Evolutionary conservation across 495 filamentous ascomycete species (phyloP), one percentile per base, ranked within the genome.

Genomic region (Rhypophila decipiens): DNA sequence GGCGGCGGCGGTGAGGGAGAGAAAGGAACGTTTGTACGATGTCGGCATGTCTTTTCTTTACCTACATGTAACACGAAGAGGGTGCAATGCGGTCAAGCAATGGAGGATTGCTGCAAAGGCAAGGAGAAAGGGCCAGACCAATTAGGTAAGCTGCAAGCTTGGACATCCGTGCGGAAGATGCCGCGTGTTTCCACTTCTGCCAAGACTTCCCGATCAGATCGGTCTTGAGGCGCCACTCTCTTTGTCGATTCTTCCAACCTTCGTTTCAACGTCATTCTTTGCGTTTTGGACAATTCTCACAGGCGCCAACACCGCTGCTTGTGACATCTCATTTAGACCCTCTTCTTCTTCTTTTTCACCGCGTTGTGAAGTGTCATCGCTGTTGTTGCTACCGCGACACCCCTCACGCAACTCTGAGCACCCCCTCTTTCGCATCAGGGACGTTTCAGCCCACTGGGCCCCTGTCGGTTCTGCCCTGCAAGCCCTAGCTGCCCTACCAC

Each of bases 391-490:
- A 22, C 50, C 51, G 45, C 44, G 42, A 46, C 41, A 45, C 47
- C 39, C 47, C 29, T 31, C 27, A 13, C 7, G 27, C 7, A 7
- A 31, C 7, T 13, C 13, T 13, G 27, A 31, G 42, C 24, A 45
- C 46, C 37, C 31, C 39, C 29, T 42, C 37, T 34, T 19, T 40
- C 44, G 35, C 39, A 46, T 46, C 31, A 43, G 36, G 24, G 5
- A 20, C 20, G 52, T 54, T 54, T 54, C 52, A 54, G 46, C 47
- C 18, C 41, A 42, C 41, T 54, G 52, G 52, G 46, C 52, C 52
- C 52, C 50, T 13, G 18, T 29, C n/a, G n/a, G n/a, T 8, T 33
- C 29, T 33, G 29, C 29, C 29, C 29, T 33, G 29, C 29, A 33
- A 13, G 8, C 29, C 29, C n/a, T n/a, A n/a, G n/a, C n/a, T n/a